Percentiles rank a stretch among this genome's conserved stretches.
phyloP scores from a whole-genome alignment of 768 basidiomycete species.

The Mrakia frigida region DNA sequence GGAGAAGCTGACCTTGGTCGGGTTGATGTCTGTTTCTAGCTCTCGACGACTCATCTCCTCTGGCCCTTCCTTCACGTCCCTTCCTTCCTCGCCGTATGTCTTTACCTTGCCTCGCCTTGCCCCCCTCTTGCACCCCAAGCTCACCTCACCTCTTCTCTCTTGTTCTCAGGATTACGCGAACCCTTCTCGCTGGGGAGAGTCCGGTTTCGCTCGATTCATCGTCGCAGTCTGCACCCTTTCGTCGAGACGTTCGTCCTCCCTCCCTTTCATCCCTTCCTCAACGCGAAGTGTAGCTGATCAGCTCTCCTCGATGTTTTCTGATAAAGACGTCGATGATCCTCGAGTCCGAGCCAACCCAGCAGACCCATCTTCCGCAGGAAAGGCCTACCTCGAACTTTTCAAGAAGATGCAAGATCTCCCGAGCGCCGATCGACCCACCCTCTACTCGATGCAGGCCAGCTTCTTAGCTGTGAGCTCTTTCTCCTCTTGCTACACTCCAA shows the following conservation, averaged over 20 bases:
- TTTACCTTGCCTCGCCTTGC: slow-evolving; percentile 35
- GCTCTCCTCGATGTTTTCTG: neutral
- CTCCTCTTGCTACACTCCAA: neutral
- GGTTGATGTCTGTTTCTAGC: slow-evolving; percentile 50
- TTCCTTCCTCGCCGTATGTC: slow-evolving; percentile 65
- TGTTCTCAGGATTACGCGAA: slow-evolving; percentile 74
- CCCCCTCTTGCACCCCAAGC: neutral
- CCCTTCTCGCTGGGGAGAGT: slow-evolving; percentile 90
- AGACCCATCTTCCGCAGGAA: slow-evolving; percentile 82
- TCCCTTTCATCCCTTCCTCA: neutral
- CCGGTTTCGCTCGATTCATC: slow-evolving; percentile 88
- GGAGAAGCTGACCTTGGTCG: slow-evolving; percentile 54
- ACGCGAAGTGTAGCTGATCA: neutral
- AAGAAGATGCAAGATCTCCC: slow-evolving; percentile 80
- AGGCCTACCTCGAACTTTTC: slow-evolving; percentile 87
- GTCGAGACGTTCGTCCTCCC: slow-evolving; percentile 54
- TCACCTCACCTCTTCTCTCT: slow-evolving; percentile 17
- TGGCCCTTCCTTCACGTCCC: slow-evolving; percentile 90
- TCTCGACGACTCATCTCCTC: slow-evolving; percentile 89
- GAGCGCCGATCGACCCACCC: slow-evolving; percentile 77
- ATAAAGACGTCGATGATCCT: slow-evolving; percentile 70
- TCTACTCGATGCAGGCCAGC: slow-evolving; percentile 87
- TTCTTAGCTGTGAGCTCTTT: slow-evolving; percentile 59
- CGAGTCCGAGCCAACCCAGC: slow-evolving; percentile 74
- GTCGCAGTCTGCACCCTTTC: slow-evolving; percentile 88